Percentiles rank a stretch among this genome's conserved stretches.
Conservation (phyloP, 2,329 filamentous ascomycete species). For the Coniochaeta sp. region DNA sequence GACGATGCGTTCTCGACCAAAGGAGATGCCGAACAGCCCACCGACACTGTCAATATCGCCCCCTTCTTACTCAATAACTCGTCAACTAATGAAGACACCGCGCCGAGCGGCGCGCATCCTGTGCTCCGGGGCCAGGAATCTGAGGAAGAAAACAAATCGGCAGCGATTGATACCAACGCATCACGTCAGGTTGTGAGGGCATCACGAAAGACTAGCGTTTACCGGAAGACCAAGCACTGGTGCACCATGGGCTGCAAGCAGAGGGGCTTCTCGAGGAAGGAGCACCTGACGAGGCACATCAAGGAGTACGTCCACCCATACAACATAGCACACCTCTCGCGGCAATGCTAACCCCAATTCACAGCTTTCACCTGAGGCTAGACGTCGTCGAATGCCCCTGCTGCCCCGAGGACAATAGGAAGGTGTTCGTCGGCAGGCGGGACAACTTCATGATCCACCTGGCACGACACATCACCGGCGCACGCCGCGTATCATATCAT, state of each 20-base stretch:
- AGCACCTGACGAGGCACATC: constrained; percentile 50
- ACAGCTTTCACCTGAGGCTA: background rate
- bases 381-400: background rate
- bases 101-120: too few relatives aligned
- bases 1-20: too few relatives aligned
- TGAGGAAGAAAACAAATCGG: too few relatives aligned
- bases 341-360: background rate
- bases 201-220: background rate
- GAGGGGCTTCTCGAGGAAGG: constrained; percentile 39
- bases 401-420: constrained; percentile 1
- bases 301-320: constrained; percentile 34
- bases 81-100: too few relatives aligned
- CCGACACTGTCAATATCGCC: too few relatives aligned
- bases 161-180: too few relatives aligned
- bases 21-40: too few relatives aligned
- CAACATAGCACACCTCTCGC: background rate
- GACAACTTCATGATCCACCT: background rate
- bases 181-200: background rate
- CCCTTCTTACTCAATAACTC: too few relatives aligned
- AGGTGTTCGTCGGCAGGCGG: background rate
- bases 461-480: background rate
- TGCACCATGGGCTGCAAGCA: constrained; percentile 30
- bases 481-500: background rate
- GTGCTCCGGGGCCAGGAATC: too few relatives aligned
- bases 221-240: constrained; percentile 27